Evolutionary conservation across 164 flowering plant species (phyloP).

Genomic region (Pachysandra terminalis): DNA sequence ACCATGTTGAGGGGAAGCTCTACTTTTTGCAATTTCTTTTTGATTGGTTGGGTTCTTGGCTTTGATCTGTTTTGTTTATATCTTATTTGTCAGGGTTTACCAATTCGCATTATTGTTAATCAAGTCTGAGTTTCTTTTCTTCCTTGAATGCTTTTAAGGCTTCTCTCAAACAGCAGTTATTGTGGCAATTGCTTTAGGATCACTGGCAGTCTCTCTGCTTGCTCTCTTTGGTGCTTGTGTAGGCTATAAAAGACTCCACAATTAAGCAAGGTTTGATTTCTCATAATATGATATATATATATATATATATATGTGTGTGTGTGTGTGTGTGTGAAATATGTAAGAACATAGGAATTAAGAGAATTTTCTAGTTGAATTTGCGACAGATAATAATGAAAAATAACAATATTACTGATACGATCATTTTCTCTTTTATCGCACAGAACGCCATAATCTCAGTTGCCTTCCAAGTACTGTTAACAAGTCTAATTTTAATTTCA

Average conservation of each 20-base stretch:
- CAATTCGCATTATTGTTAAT: neutral
- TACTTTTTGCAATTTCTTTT: no score
- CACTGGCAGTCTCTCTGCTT: constrained; percentile 38
- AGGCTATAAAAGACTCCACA: constrained; percentile 30
- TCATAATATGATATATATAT: no score
- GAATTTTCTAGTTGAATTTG: no score
- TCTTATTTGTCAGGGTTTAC: neutral
- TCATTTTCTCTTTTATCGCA: constrained; percentile 12
- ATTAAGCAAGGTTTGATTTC: constrained; percentile 36
- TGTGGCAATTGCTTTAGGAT: constrained; percentile 30
- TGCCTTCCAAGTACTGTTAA: constrained; percentile 29
- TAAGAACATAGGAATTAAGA: no score
- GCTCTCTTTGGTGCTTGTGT: constrained; percentile 38
- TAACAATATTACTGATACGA: neutral
- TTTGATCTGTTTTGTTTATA: neutral
- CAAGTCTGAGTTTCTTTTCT: neutral
- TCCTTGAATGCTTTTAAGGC: constrained; percentile 21
- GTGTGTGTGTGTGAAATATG: no score
- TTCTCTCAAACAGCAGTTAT: constrained; percentile 18
- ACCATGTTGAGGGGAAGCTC: no score
- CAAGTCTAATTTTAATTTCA: constrained; percentile 55
- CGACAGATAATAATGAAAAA: no score
- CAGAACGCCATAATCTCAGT: constrained; percentile 40
- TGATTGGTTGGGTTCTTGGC: neutral
- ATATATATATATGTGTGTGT: no score